These are phyloP conservation scores for Aspergillus wentii DNA, from an alignment of 495 filamentous ascomycete genomes.

Conservation along the genomic window DNA sequence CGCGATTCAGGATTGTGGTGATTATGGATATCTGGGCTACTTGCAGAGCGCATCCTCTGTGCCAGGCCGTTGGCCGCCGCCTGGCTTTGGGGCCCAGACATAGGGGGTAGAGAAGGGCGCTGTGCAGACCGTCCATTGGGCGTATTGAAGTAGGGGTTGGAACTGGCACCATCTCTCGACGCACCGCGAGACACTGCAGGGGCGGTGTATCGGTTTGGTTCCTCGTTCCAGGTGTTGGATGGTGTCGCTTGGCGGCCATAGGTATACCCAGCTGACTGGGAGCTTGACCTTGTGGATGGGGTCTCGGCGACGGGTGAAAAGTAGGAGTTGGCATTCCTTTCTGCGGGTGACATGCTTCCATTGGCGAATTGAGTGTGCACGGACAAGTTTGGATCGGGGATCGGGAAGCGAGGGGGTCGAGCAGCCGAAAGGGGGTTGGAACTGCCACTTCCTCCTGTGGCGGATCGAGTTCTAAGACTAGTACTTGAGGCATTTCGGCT, in stretches of 20 bases:
- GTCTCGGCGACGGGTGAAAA: slow-evolving; percentile 88
- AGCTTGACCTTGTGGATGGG: slow-evolving; percentile 81
- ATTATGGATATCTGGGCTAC: slow-evolving; percentile 60
- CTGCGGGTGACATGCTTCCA: slow-evolving; percentile 46
- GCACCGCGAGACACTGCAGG: slow-evolving; percentile 75
- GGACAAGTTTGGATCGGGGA: slow-evolving; percentile 58
- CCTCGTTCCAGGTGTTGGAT: slow-evolving; percentile 55
- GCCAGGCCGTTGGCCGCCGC: slow-evolving; percentile 41
- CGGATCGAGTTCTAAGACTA: slow-evolving; percentile 74
- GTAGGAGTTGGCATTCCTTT: slow-evolving; percentile 66
- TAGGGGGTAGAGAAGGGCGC: slow-evolving; percentile 77
- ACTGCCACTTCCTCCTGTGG: slow-evolving; percentile 64
- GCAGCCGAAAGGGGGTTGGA: slow-evolving; percentile 37
- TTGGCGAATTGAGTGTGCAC: slow-evolving; percentile 65
- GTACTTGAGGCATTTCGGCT: slow-evolving; percentile 76
- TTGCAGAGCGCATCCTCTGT: slow-evolving; percentile 63
- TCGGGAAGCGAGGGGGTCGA: slow-evolving; percentile 65
- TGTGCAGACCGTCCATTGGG: slow-evolving; percentile 63
- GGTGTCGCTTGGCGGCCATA: slow-evolving; percentile 73
- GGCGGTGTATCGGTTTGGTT: slow-evolving; percentile 76
- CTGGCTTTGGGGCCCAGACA: slow-evolving; percentile 54
- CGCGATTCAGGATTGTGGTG: slow-evolving; percentile 42
- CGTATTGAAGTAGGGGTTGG: slow-evolving; percentile 48
- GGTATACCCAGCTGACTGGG: slow-evolving; percentile 61
- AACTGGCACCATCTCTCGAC: slow-evolving; percentile 68